These are phyloP conservation scores for Leccinum laetum DNA, from an alignment of 1,284 basidiomycete genomes.

Conservation along the genomic window DNA sequence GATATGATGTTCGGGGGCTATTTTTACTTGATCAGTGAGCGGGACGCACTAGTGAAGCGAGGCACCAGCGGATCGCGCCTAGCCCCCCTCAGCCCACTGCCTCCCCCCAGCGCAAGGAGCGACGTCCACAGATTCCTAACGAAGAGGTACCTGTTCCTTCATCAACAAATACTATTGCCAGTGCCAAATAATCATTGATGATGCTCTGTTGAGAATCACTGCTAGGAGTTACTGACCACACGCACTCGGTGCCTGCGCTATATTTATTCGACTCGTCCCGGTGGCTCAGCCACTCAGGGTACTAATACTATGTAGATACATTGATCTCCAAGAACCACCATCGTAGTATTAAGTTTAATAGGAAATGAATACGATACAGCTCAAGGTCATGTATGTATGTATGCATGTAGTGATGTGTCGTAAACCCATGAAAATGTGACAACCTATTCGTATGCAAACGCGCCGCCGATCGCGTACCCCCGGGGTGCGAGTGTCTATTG, in stretches of 20 bases:
- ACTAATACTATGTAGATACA: neutral
- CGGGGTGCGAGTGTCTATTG: slow-evolving; percentile 8
- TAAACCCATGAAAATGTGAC: slow-evolving; percentile 1
- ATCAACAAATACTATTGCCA: too few species aligned
- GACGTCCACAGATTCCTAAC: too few species aligned
- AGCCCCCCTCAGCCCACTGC: too few species aligned
- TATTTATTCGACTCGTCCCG: neutral
- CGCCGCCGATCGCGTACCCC: neutral
- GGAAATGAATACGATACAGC: slow-evolving; percentile 4
- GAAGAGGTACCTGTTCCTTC: too few species aligned
- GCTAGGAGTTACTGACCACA: neutral
- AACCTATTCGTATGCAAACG: neutral
- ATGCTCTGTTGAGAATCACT: neutral
- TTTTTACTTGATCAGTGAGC: neutral
- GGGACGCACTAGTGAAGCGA: too few species aligned
- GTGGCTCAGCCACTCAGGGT: too few species aligned
- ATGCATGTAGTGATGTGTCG: neutral
- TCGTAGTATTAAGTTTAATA: neutral
- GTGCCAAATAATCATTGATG: too few species aligned
- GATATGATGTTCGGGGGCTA: neutral
- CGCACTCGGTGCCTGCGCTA: neutral
- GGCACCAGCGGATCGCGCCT: too few species aligned
- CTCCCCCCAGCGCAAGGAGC: too few species aligned
- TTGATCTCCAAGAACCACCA: neutral
- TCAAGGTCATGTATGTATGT: slow-evolving; percentile 5